Base-by-base conservation (phyloP, 106 monocot genomes). In the Xerophyta viscosa region DNA sequence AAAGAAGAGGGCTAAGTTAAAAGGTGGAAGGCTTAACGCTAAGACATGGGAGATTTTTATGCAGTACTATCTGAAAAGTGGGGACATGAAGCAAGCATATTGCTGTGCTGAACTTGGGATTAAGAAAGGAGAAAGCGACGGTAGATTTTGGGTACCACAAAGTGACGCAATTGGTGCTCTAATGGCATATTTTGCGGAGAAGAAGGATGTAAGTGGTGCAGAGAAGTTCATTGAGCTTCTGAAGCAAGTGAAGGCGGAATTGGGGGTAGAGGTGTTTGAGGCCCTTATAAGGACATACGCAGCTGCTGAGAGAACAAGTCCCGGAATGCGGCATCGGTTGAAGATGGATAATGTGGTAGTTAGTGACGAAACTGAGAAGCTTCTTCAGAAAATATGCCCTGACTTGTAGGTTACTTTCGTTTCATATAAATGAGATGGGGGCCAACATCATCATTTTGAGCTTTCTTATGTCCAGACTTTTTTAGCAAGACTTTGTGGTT, bases 1-100 rank as follows among this genome's bases (percentile, higher is more conserved):
- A 22, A 82, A 82, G 68, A 82, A 77, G 47, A 66, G 44, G 14
- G 78, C 86, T 9, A 78, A 82, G 56, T 50, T 48, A 25, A 37
- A 66, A 41, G 85, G 85, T 19, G 81, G 65, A 27, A 77, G 74
- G 41, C 74, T 70, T 20, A 98, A 98, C 51, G 69, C 90, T 0
- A 98, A 90, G 52, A 75, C 86, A 24, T 90, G 90, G 89, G 86
- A 90, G 65, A 71, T 98, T n/a, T 77, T 90, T 51, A 86, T 86
- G 90, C 70, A 98, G 1, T 77, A 86, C 57, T 70, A 90, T 58
- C 15, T 81, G 25, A 70, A 60, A 29, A 71, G 71, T 29, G 77
- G 71, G 6, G 90, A 98, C 22, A 60, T 98, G 77, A 72, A 71
- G 39, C 58, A 54, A 39, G 86, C 60, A 4, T 11, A 73, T 19